phyloP scores from a whole-genome alignment of 1,139 yeast genomes.

The Yamadazyma membranifaciens region DNA sequence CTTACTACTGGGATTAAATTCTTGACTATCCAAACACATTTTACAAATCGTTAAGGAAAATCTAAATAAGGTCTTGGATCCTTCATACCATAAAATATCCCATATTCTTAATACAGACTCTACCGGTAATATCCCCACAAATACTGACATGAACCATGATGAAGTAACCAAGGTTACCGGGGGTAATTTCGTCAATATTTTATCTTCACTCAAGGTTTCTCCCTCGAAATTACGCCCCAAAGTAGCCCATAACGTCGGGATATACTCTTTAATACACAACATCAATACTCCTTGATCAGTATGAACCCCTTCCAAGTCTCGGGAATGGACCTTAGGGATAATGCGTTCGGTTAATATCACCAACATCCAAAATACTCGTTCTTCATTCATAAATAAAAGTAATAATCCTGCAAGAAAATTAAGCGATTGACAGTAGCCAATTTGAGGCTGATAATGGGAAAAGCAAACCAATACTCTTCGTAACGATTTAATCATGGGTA shows the following conservation, averaged over 20 bases:
- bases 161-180: constrained; percentile 93
- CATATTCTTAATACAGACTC: constrained; percentile 87
- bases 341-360: constrained; percentile 83
- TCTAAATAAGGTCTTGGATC: constrained; percentile 81
- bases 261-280: constrained; percentile 78
- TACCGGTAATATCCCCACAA: constrained; percentile 82
- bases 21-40: constrained; percentile 64
- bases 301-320: constrained; percentile 89
- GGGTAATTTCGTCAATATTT: constrained; percentile 71
- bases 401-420: constrained; percentile 88
- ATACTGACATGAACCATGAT: constrained; percentile 96
- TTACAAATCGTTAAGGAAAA: constrained; percentile 82
- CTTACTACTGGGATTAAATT: constrained; percentile 21
- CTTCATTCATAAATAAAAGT: constrained; percentile 82
- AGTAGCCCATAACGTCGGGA: constrained; percentile 76
- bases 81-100: constrained; percentile 95
- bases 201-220: constrained; percentile 50
- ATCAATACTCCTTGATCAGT: constrained; percentile 93
- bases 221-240: constrained; percentile 47
- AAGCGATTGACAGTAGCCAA: constrained; percentile 94
- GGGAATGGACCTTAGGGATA: constrained; percentile 89
- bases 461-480: constrained; percentile 83
- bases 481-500: constrained; percentile 65
- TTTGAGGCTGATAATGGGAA: constrained; percentile 81
- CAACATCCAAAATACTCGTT: constrained; percentile 91